Evolutionary conservation across 1,139 yeast species (phyloP), one percentile per base, ranked within the genome.

Genomic region (Blastobotrys malaysiensis): DNA sequence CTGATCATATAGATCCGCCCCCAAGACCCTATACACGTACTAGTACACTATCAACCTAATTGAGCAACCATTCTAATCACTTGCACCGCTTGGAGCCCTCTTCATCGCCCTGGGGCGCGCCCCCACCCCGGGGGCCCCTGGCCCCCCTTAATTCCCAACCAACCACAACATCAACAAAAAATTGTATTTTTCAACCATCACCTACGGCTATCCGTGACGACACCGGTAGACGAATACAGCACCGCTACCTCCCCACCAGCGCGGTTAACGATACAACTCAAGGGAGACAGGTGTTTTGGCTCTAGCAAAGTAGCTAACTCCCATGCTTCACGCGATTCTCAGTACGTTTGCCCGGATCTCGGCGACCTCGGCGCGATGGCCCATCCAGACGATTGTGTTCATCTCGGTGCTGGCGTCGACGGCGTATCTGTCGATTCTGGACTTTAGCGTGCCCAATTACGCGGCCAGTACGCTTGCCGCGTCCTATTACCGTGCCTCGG

Each of bases 381-480:
- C 99, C 36, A 89, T 93, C 63, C 99, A 93, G 70, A 81, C 91
- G 57, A 83, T 93, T 57, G 83, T 90, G 51, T 67, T 83, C 59
- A 81, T 91, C 16, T 79, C 95, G 26, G 73, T 89, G 54, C 72
- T 88, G 56, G 95, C 96, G 1, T 85, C 96, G 9, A 75, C 87
- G 54, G 89, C 95, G 11, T 93, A 89, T 70, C 78, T 89, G 62
- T 81, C 93, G 16, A 82, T 89, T 19, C 85, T 90, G 45, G 96
- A 88, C 67, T 86, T 87, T 61, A 88, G 88, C 64, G 77, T 87
- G 55, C 83, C 85, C 19, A 62, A 63, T 22, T 63, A 60, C 50
- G 60, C 58, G 18, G 57, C 61, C 45, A 55, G 63, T 22, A 49
- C 63, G 39, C 59, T 66, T 45, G 59, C 70, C 16, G 57, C 61